phyloP scores from a whole-genome alignment of 345 rosid species.

The Cardiospermum halicacabum region DNA sequence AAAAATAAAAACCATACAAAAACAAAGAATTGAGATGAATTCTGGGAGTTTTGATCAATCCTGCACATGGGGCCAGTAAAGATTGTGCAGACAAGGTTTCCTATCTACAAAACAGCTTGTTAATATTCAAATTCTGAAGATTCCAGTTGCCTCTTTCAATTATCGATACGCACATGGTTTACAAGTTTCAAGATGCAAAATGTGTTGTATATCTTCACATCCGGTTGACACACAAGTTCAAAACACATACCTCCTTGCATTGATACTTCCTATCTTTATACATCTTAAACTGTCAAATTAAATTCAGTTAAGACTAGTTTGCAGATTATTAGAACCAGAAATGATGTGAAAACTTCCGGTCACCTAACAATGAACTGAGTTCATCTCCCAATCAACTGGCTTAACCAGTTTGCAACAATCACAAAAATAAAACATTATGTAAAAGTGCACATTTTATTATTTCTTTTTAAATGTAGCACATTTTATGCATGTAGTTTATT shows the following conservation, averaged over 20 bases:
- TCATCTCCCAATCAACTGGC: too few species aligned
- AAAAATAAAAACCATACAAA: too few species aligned
- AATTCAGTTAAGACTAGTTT: too few species aligned
- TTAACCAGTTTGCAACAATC: too few species aligned
- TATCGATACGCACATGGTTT: neutral
- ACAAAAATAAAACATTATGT: too few species aligned
- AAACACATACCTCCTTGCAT: neutral
- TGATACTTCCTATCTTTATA: neutral
- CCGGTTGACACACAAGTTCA: slow-evolving; percentile 19
- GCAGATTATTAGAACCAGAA: too few species aligned
- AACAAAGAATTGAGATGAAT: neutral
- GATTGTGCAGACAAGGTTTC: neutral
- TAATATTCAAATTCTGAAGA: neutral
- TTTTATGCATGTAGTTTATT: too few species aligned
- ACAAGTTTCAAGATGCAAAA: neutral
- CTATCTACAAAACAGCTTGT: neutral
- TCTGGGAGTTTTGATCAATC: neutral
- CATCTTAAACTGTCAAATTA: neutral
- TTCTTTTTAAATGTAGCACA: too few species aligned
- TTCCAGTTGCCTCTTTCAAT: neutral
- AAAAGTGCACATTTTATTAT: too few species aligned
- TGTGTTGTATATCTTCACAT: too few species aligned
- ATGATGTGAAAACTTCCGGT: too few species aligned
- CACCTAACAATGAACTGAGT: too few species aligned
- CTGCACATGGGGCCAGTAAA: neutral